Conservation (phyloP, 164 flowering plant species). For the Vitis rotundifolia region DNA sequence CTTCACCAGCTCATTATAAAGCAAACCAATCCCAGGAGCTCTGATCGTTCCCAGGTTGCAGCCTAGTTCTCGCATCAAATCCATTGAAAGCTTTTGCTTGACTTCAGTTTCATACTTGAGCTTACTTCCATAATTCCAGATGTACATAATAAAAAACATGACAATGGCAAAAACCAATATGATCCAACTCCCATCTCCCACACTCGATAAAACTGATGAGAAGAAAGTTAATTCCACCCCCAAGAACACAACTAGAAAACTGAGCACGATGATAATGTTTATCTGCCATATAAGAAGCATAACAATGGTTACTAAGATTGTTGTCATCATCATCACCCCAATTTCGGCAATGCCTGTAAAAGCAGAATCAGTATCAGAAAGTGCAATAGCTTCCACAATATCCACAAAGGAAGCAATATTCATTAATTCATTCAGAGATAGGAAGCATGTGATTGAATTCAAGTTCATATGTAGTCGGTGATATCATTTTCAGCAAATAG, state of each 20-base stretch:
- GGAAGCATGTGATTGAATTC: not conserved
- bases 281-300: slow-evolving; percentile 99
- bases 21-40: slow-evolving; percentile 96
- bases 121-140: slow-evolving; percentile 99
- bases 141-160: slow-evolving; percentile 75
- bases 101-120: slow-evolving; percentile 98
- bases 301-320: slow-evolving; percentile 78
- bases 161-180: slow-evolving; percentile 78
- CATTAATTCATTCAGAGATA: not conserved
- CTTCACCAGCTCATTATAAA: slow-evolving; percentile 90
- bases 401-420: too few species aligned
- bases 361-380: slow-evolving; percentile 13
- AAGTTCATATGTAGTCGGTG: too few species aligned
- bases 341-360: slow-evolving; percentile 88
- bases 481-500: too few species aligned
- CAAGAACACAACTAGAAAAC: slow-evolving; percentile 68
- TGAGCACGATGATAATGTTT: slow-evolving; percentile 68
- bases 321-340: slow-evolving; percentile 97
- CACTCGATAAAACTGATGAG: slow-evolving; percentile 84
- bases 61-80: slow-evolving; percentile 80
- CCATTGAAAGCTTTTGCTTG: slow-evolving; percentile 84
- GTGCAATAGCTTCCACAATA: not conserved
- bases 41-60: slow-evolving; percentile 86
- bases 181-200: slow-evolving; percentile 96
- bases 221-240: slow-evolving; percentile 82